phyloP scores from a whole-genome alignment of 2,329 filamentous ascomycete species.

The Cytospora leucostoma region DNA sequence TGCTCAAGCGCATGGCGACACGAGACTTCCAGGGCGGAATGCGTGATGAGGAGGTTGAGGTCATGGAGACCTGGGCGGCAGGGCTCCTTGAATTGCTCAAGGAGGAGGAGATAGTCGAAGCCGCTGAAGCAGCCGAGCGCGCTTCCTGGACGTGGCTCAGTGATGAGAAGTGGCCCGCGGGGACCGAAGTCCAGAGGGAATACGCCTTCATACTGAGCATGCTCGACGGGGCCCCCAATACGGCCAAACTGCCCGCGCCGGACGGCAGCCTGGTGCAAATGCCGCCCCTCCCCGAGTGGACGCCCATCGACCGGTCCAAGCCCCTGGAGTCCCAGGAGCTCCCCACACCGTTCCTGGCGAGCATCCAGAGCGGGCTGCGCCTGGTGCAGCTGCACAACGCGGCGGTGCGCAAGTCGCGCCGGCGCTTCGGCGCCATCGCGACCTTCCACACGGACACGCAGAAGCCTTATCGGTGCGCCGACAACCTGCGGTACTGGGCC shows the following conservation, averaged over 20 bases:
- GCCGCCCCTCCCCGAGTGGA: constrained; percentile 68
- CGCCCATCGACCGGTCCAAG: constrained; percentile 49
- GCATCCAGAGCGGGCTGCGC: constrained; percentile 75
- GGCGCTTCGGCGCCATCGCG: constrained; percentile 87
- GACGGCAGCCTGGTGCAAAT: constrained; percentile 48
- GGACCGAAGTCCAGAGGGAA: constrained; percentile 71
- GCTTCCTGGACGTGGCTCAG: constrained; percentile 79
- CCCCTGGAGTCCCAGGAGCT: constrained; percentile 40
- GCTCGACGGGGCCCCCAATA: constrained; percentile 33
- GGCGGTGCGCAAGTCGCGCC: constrained; percentile 78
- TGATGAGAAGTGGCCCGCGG: constrained; percentile 70
- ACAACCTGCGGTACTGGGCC: constrained; percentile 93
- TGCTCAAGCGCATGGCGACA: constrained; percentile 87
- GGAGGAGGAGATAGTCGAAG: constrained; percentile 76
- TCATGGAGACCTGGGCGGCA: constrained; percentile 76
- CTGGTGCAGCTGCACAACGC: constrained; percentile 89
- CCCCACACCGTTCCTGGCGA: constrained; percentile 72
- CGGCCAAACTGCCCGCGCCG: constrained; percentile 19
- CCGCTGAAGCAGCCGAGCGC: constrained; percentile 68
- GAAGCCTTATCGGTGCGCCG: constrained; percentile 90
- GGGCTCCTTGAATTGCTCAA: constrained; percentile 76
- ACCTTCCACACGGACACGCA: constrained; percentile 87
- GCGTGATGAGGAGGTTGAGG: constrained; percentile 72
- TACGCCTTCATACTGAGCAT: constrained; percentile 80
- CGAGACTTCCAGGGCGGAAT: constrained; percentile 85